These are phyloP conservation scores for Trichosporon faecale DNA, from an alignment of 1,284 basidiomycete species.

Conservation along the genomic window DNA sequence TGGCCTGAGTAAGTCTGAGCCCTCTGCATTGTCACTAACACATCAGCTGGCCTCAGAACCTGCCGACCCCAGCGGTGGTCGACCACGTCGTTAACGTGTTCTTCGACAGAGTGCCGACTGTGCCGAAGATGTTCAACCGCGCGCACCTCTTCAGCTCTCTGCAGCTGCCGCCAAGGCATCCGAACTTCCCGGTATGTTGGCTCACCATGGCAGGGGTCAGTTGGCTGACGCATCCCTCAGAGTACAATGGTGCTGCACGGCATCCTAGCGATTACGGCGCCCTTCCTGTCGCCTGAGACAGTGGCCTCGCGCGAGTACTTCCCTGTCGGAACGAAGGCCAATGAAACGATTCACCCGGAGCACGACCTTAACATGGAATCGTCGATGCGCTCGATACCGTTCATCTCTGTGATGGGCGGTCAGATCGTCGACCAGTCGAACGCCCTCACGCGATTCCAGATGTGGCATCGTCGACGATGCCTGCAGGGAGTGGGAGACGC, in stretches of 20 bases:
- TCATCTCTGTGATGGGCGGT: slow-evolving; percentile 2
- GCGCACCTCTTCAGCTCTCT: slow-evolving; percentile 32
- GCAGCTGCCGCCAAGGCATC: slow-evolving; percentile 35
- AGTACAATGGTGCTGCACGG: slow-evolving; percentile 34
- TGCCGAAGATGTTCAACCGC: slow-evolving; percentile 42
- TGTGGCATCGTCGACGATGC: slow-evolving; percentile 46
- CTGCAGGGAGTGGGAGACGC: slow-evolving; percentile 28
- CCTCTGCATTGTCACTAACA: background rate
- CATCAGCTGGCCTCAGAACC: slow-evolving; percentile 38
- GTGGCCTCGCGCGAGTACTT: slow-evolving; percentile 38
- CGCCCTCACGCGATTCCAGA: slow-evolving; percentile 33
- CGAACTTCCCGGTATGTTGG: slow-evolving; percentile 42
- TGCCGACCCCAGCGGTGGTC: slow-evolving; percentile 37
- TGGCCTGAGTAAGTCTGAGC: slow-evolving; percentile 34
- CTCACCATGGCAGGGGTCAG: background rate
- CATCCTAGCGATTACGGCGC: slow-evolving; percentile 39
- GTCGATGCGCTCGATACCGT: slow-evolving; percentile 7
- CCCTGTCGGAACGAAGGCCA: slow-evolving; percentile 34
- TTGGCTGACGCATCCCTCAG: background rate
- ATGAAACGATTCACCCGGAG: slow-evolving; percentile 35
- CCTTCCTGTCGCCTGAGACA: slow-evolving; percentile 32
- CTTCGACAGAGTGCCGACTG: slow-evolving; percentile 40
- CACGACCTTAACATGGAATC: slow-evolving; percentile 25
- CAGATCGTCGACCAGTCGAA: slow-evolving; percentile 2
- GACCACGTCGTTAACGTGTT: slow-evolving; percentile 41